Evolutionary conservation across 768 basidiomycete genomes (phyloP).

Genomic region (Suillus placidus): DNA sequence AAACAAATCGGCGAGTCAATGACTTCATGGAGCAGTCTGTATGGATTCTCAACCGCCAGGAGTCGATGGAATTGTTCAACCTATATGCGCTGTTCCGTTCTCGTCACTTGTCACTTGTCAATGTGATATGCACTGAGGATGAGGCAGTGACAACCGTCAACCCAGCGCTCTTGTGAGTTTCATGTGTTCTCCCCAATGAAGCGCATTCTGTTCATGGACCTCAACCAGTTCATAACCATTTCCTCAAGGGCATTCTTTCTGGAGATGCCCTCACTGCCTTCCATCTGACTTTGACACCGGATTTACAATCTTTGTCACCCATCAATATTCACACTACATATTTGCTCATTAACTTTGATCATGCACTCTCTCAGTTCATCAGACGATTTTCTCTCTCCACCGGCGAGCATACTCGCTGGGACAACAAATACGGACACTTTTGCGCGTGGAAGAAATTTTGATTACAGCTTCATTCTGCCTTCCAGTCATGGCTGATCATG

Average conservation of each 20-base stretch:
- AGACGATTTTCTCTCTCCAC: neutral
- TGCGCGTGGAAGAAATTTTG: neutral
- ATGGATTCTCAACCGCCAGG: slow-evolving; percentile 31
- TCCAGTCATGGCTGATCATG: neutral
- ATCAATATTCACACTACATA: slow-evolving; percentile 23
- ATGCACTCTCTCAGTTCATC: slow-evolving; percentile 24
- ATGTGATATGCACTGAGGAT: neutral
- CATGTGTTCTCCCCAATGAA: neutral
- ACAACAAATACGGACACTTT: neutral
- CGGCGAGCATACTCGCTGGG: neutral
- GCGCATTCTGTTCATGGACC: slow-evolving; percentile 8
- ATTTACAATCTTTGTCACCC: slow-evolving; percentile 19
- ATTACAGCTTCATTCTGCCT: neutral
- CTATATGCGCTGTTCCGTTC: neutral
- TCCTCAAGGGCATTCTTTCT: too few relatives aligned
- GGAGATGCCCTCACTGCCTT: slow-evolving; percentile 16
- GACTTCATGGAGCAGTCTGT: slow-evolving; percentile 30
- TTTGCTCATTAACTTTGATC: slow-evolving; percentile 28
- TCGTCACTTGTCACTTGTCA: neutral
- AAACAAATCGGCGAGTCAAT: too few relatives aligned
- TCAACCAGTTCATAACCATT: too few relatives aligned
- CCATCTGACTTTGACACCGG: slow-evolving; percentile 26
- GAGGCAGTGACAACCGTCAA: neutral
- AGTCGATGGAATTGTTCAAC: slow-evolving; percentile 33
- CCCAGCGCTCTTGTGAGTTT: neutral